Base-by-base conservation (phyloP, 2,329 filamentous ascomycete species). In the Penicillium sclerotiorum region DNA sequence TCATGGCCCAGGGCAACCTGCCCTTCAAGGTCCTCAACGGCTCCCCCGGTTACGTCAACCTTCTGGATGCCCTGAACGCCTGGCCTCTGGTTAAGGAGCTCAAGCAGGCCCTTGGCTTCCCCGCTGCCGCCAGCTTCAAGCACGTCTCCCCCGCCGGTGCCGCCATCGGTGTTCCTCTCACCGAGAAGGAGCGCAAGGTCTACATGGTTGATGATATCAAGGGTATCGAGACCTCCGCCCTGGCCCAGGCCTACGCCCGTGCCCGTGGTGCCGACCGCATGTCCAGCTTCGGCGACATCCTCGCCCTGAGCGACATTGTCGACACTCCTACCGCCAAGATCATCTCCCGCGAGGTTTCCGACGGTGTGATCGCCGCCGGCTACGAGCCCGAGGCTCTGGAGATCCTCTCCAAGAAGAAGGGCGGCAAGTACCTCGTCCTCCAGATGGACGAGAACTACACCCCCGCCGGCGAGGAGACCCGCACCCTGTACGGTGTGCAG, bases 71-170 rank as follows among this genome's bases (percentile, higher is more conserved):
- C 43, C 83, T 99, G 62, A 99, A 99, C 74, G 90, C 91, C 62
- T 99, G 94, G 94, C 89, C 90, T 6, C 78, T 99, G 53, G 94
- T 99, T 50, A 95, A 95, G 80, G 94, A 99, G 78, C 83, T 99
- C 65, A 95, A 91, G 80, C 79, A 88, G 62, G 90, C 93, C 18
- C 85, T 97, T 18, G 87, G 88, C 61, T 86, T 88, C 72, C 90
- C 94, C 27, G 94, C 94, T 46, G 94, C 94, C 23, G 93, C 94
- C 56, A 96, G 90, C 71, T 99, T 99, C 86, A 99, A 96, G 84
- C 94, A 99, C 72, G 94, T 97, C 56, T 99, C 94, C 8, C 94
- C 94, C 17, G 94, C 94, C 36, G 94, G 94, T 67, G 94, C 93
- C 51, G 93, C 94, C 59, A 94, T 99, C 65, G 94, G 92, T 60